Evolutionary conservation across 768 basidiomycete genomes (phyloP).

Genomic region (Amanita polypyramis): DNA sequence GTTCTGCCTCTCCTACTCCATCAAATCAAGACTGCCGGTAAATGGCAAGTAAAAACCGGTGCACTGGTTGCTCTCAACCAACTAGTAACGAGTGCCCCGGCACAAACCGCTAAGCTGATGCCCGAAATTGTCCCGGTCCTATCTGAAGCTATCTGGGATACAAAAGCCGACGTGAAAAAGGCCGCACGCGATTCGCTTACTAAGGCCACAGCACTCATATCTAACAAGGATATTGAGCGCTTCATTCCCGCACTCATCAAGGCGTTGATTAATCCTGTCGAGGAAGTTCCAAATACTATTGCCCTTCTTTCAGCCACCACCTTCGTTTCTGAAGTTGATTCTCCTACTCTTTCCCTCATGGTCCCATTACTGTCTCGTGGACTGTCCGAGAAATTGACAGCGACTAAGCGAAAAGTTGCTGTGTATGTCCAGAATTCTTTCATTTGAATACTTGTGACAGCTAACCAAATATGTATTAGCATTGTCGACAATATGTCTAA

Average conservation of each 20-base stretch:
- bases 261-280: slow-evolving; percentile 96
- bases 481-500: slow-evolving; percentile 99
- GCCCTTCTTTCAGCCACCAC: slow-evolving; percentile 94
- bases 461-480: slow-evolving; percentile 25
- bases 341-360: slow-evolving; percentile 94
- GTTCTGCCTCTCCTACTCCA: slow-evolving; percentile 83
- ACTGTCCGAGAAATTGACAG: slow-evolving; percentile 87
- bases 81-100: slow-evolving; percentile 73
- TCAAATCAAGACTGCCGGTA: slow-evolving; percentile 91
- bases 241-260: slow-evolving; percentile 98
- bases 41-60: slow-evolving; percentile 96
- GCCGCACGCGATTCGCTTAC: slow-evolving; percentile 90
- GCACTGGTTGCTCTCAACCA: slow-evolving; percentile 75
- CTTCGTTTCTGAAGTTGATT: slow-evolving; percentile 99
- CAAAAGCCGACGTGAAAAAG: slow-evolving; percentile 98
- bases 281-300: slow-evolving; percentile 96
- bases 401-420: slow-evolving; percentile 95
- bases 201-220: slow-evolving; percentile 88
- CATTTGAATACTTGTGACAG: slow-evolving; percentile 10
- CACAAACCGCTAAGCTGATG: slow-evolving; percentile 81
- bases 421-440: slow-evolving; percentile 58
- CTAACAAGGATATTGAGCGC: slow-evolving; percentile 97
- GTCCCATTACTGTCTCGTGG: slow-evolving; percentile 92
- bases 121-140: slow-evolving; percentile 93
- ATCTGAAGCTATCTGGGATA: slow-evolving; percentile 96